Evolutionary conservation across 768 basidiomycete genomes (phyloP).

Genomic region (Boletellus emodensis): DNA sequence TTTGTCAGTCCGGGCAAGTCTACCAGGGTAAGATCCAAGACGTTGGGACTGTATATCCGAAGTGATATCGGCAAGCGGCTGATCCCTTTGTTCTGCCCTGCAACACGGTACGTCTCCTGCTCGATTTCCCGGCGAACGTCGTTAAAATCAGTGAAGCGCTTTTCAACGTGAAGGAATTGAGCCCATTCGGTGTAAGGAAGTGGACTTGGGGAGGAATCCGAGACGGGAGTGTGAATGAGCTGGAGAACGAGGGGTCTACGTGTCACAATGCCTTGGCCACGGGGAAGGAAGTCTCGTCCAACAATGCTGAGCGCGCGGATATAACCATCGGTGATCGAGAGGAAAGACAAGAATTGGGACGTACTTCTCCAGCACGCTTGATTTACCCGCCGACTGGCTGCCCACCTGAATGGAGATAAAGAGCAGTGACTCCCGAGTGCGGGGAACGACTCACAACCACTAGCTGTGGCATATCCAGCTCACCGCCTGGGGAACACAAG

Average conservation of each 20-base stretch:
- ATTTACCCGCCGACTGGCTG: conserved; percentile 95
- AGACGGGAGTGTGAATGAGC: conserved; percentile 84
- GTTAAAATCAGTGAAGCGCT: conserved; percentile 91
- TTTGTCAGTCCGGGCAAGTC: conserved; percentile 97
- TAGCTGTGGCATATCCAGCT: conserved; percentile 90
- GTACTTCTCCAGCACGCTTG: conserved; percentile 92
- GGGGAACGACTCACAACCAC: conserved; percentile 62
- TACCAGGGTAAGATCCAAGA: conserved; percentile 92
- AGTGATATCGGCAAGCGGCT: conserved; percentile 94
- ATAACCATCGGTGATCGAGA: background rate
- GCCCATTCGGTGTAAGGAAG: conserved; percentile 77
- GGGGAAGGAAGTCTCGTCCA: conserved; percentile 85
- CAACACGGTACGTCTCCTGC: conserved; percentile 94
- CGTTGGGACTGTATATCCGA: conserved; percentile 92
- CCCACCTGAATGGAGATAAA: conserved; percentile 60
- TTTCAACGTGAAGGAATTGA: conserved; percentile 96
- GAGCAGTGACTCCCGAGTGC: background rate
- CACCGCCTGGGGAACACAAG: conserved; percentile 55
- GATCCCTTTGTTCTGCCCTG: conserved; percentile 98
- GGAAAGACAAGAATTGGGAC: conserved; percentile 29
- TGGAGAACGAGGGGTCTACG: conserved; percentile 93
- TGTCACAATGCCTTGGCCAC: conserved; percentile 93
- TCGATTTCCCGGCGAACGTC: conserved; percentile 97
- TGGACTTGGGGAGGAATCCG: conserved; percentile 42
- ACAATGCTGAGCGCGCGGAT: conserved; percentile 62